Evolutionary conservation across 768 basidiomycete species (phyloP).

Genomic region (Lentinus tigrinus): DNA sequence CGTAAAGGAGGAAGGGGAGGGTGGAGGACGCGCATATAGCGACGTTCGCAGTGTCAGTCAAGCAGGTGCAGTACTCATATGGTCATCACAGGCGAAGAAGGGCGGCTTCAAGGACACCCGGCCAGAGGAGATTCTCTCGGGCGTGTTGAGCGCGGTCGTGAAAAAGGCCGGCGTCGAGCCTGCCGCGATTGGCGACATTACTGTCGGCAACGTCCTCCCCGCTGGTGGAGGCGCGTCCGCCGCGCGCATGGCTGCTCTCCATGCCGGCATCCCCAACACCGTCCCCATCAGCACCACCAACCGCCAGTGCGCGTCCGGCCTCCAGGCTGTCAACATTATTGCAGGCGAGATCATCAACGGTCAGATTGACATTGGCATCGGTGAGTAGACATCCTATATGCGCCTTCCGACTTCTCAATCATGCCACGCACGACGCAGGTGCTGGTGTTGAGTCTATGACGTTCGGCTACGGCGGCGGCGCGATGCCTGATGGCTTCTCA

Average conservation of each 20-base stretch:
- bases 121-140: conserved; percentile 78
- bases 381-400: conserved; percentile 37
- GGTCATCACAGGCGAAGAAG: conserved; percentile 60
- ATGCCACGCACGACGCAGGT: conserved; percentile 38
- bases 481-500: conserved; percentile 57
- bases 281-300: conserved; percentile 81
- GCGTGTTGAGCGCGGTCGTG: conserved; percentile 74
- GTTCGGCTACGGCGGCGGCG: conserved; percentile 61
- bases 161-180: conserved; percentile 71
- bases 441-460: conserved; percentile 93
- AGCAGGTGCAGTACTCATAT: neutral
- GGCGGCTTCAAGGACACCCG: conserved; percentile 91
- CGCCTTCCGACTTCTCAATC: neutral
- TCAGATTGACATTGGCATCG: conserved; percentile 89
- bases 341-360: conserved; percentile 76
- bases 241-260: conserved; percentile 85
- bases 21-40: neutral
- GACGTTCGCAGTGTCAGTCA: too few species aligned
- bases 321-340: conserved; percentile 79
- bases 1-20: neutral
- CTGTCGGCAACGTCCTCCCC: conserved; percentile 87
- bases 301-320: conserved; percentile 86
- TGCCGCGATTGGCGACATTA: conserved; percentile 77
- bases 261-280: conserved; percentile 81
- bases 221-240: conserved; percentile 78